Percentiles rank a stretch among this genome's conserved stretches.
phyloP scores from a whole-genome alignment of 208 protist species.

The Wallacemonas sp. region DNA sequence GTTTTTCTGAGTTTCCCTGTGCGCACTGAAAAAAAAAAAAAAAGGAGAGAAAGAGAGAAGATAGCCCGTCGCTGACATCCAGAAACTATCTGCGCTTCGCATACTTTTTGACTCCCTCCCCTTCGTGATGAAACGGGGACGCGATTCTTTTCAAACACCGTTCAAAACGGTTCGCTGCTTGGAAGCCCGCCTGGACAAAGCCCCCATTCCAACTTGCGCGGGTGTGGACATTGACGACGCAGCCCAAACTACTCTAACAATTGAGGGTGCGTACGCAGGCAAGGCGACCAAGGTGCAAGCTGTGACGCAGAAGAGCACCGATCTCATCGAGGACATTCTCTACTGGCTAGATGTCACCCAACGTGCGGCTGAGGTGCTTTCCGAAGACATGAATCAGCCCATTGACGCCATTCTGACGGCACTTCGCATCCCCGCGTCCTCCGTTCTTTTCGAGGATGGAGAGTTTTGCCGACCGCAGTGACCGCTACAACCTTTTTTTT shows the following conservation, averaged over 20 bases:
- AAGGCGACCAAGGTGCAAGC: no score
- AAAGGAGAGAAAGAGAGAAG: no score
- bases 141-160: constrained; percentile 6
- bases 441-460: constrained; percentile 28
- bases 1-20: no score
- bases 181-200: no score
- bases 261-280: no score
- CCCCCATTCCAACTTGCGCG: no score
- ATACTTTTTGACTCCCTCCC: background rate
- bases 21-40: no score
- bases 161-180: background rate
- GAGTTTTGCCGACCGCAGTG: constrained; percentile 7
- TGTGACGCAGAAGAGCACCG: background rate
- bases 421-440: constrained; percentile 18
- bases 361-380: constrained; percentile 3
- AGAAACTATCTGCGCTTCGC: no score
- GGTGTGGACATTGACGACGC: no score
- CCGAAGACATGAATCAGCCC: constrained; percentile 9
- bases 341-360: constrained; percentile 22
- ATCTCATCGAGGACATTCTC: constrained; percentile 24
- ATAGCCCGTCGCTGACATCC: no score
- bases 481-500: constrained; percentile 23
- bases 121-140: background rate
- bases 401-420: constrained; percentile 27
- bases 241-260: no score